These are phyloP conservation scores for Geoglossum glabrum DNA, from an alignment of 495 filamentous ascomycete genomes.

Conservation along the genomic window DNA sequence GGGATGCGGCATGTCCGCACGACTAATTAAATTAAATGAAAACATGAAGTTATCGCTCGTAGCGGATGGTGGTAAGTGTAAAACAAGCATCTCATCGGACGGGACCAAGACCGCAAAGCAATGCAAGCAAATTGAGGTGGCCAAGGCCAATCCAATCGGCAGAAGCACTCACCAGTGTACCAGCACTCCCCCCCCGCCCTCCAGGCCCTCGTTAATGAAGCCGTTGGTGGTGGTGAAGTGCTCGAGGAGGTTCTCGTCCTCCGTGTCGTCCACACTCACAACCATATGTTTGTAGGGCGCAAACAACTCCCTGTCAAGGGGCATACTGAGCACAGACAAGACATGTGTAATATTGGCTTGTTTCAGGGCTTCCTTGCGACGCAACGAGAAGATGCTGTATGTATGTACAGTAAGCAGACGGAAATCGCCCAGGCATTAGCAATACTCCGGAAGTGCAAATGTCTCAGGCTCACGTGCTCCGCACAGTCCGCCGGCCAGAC, in stretches of 20 bases:
- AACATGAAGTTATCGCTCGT: not conserved
- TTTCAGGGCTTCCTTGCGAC: conserved; percentile 41
- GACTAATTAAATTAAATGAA: not conserved
- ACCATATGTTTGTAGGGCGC: conserved; percentile 44
- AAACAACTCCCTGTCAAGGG: conserved; percentile 32
- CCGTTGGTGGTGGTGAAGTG: conserved; percentile 53
- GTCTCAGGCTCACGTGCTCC: not conserved
- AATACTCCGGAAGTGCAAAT: not conserved
- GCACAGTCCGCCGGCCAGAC: too few relatives aligned
- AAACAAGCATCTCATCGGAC: too few relatives aligned
- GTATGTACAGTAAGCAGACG: not conserved
- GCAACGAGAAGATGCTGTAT: conserved; percentile 63
- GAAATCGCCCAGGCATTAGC: not conserved
- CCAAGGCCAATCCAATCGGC: too few relatives aligned
- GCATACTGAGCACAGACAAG: conserved; percentile 54
- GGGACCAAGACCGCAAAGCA: too few relatives aligned
- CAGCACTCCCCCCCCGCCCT: conserved; percentile 42
- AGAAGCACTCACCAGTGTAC: conserved; percentile 46
- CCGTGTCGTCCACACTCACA: conserved; percentile 73
- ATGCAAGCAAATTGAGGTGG: not conserved
- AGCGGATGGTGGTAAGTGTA: too few relatives aligned
- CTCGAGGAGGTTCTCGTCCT: conserved; percentile 67
- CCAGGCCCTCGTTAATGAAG: conserved; percentile 65
- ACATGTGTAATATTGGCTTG: conserved; percentile 72
- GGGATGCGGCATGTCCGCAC: not conserved